A percentile compares a stretch with the other conserved stretches of the same genome.
Conservation (phyloP, 176 grass and related monocot species). For the Cenchrus fungigraminus region DNA sequence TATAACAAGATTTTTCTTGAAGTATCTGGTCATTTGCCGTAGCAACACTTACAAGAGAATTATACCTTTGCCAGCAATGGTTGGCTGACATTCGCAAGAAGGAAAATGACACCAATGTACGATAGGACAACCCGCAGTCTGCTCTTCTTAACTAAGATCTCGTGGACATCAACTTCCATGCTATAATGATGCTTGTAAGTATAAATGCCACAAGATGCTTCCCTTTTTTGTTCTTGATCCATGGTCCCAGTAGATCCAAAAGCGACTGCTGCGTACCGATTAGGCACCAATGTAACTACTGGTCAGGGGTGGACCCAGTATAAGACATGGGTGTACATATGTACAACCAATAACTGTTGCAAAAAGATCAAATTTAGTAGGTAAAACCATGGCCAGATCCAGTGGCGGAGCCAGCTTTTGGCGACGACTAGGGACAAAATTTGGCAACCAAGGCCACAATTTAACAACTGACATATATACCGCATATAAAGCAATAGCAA, state of each 20-base stretch:
- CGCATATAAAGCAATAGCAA: too few species aligned
- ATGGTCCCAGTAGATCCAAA: conserved; percentile 20
- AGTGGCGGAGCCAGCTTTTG: too few species aligned
- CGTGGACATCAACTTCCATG: conserved; percentile 62
- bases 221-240: conserved; percentile 34
- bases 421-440: too few species aligned
- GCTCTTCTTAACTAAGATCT: conserved; percentile 73
- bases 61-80: conserved; percentile 55
- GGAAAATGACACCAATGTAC: conserved; percentile 49
- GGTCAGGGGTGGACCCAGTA: too few species aligned
- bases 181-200: conserved; percentile 47
- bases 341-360: too few species aligned
- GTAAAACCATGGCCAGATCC: too few species aligned
- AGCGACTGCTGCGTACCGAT: conserved; percentile 13
- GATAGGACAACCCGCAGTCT: conserved; percentile 52
- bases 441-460: too few species aligned
- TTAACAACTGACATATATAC: too few species aligned
- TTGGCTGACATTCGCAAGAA: conserved; percentile 49
- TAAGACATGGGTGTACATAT: too few species aligned
- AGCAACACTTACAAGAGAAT: background rate
- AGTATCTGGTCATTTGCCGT: background rate
- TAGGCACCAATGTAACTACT: conserved; percentile 14
- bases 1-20: background rate
- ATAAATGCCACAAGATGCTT: conserved; percentile 31
- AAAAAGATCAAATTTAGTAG: too few species aligned